A percentile compares a stretch with the other conserved stretches of the same genome.
Conservation (phyloP, 176 grass and related monocot genomes). For the Rhynchospora tenuis region DNA sequence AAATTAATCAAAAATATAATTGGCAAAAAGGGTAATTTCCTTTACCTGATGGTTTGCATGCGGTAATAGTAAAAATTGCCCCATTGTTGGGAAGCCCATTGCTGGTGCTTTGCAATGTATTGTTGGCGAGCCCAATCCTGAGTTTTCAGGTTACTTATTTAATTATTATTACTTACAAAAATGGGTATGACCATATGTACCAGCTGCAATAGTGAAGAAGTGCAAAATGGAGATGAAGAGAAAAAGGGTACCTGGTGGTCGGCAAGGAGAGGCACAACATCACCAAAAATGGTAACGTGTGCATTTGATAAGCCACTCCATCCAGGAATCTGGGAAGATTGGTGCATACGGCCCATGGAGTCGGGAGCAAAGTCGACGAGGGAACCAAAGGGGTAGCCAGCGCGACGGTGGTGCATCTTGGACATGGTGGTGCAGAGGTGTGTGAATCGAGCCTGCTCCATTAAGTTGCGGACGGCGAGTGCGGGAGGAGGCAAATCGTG, state of each 20-base stretch:
- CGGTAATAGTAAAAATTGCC: slow-evolving; percentile 99
- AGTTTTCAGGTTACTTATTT: not conserved
- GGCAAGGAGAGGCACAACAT: slow-evolving; percentile 72
- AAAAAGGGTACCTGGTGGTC: slow-evolving; percentile 59
- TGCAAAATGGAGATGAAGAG: not conserved
- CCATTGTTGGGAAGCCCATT: slow-evolving; percentile 98
- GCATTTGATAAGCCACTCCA: slow-evolving; percentile 97
- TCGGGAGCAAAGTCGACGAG: slow-evolving; percentile 93
- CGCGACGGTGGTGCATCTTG: slow-evolving; percentile 84
- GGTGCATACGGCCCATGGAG: slow-evolving; percentile 83
- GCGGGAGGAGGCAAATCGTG: slow-evolving; percentile 91
- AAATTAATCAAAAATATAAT: not conserved
- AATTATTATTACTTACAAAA: not conserved
- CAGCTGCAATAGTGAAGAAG: not conserved
- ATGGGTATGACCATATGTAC: not conserved
- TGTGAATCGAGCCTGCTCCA: slow-evolving; percentile 96
- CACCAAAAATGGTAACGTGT: slow-evolving; percentile 94
- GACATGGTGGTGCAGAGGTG: slow-evolving; percentile 96
- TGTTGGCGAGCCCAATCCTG: slow-evolving; percentile 96
- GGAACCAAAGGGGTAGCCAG: slow-evolving; percentile 95
- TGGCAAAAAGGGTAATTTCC: not conserved
- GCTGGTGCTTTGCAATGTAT: slow-evolving; percentile 93
- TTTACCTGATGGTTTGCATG: slow-evolving; percentile 91
- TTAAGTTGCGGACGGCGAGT: slow-evolving; percentile 88
- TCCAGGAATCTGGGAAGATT: slow-evolving; percentile 68